Evolutionary conservation across 108 stramenopile species (phyloP).

Genomic region (Skeletonema potamos): DNA sequence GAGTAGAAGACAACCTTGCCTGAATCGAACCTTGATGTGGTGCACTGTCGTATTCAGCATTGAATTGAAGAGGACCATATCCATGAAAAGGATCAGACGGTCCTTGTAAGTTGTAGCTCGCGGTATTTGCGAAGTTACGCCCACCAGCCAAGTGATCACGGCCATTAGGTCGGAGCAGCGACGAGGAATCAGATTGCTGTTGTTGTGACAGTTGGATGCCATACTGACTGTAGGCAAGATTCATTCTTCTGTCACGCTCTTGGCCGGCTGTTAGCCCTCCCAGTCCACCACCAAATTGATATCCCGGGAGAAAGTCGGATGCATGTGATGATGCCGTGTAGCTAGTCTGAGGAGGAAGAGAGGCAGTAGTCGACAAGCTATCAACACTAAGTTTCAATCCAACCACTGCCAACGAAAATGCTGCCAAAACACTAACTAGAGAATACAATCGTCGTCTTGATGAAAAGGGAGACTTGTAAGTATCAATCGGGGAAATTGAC

Average conservation of each 20-base stretch:
- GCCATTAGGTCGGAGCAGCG: background rate
- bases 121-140: background rate
- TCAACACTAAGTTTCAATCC: conserved; percentile 2
- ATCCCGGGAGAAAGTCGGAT: conserved; percentile 13
- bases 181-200: background rate
- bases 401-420: background rate
- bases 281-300: conserved; percentile 28
- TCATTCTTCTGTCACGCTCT: conserved; percentile 3
- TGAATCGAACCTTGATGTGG: background rate
- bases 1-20: conserved; percentile 10
- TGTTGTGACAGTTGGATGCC: background rate
- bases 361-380: background rate
- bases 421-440: conserved; percentile 1
- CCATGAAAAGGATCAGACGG: conserved; percentile 21
- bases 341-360: background rate
- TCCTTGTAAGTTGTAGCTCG: background rate
- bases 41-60: conserved; percentile 9
- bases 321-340: background rate
- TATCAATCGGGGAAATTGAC: background rate
- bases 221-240: conserved; percentile 2
- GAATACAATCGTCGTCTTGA: background rate
- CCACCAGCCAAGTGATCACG: background rate
- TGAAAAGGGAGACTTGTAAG: conserved; percentile 3
- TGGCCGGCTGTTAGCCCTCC: conserved; percentile 11
- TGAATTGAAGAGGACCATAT: conserved; percentile 28